Evolutionary conservation across 2,329 filamentous ascomycete species (phyloP).

Genomic region (Alternaria sp.): DNA sequence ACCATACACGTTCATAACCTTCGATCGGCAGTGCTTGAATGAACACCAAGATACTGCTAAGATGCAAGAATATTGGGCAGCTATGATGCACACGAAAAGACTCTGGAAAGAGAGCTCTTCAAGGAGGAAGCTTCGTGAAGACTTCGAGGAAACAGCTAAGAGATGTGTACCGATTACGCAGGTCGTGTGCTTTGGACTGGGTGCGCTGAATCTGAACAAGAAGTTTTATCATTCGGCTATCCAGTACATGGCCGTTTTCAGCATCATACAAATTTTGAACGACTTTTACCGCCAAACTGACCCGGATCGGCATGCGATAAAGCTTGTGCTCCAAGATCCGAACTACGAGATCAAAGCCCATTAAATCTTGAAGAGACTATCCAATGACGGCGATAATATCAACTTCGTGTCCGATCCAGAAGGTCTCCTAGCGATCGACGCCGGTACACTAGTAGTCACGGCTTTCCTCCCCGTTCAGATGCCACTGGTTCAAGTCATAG

Average conservation of each 20-base stretch:
- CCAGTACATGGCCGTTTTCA: slow-evolving; percentile 26
- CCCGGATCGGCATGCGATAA: background rate
- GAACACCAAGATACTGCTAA: background rate
- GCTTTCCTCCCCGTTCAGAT: slow-evolving; percentile 19
- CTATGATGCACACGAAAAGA: background rate
- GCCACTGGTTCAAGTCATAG: slow-evolving; percentile 28
- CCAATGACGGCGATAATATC: background rate
- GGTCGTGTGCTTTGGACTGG: slow-evolving; percentile 26
- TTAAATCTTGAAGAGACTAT: slow-evolving; percentile 4
- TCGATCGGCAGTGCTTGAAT: background rate
- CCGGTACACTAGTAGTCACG: slow-evolving; percentile 23
- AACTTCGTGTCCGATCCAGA: slow-evolving; percentile 24
- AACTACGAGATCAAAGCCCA: slow-evolving; percentile 18
- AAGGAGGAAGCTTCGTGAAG: background rate
- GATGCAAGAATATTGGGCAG: slow-evolving; percentile 1
- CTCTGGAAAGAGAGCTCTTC: slow-evolving; percentile 6
- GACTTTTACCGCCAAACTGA: background rate
- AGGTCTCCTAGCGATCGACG: slow-evolving; percentile 26
- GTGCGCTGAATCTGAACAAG: slow-evolving; percentile 8
- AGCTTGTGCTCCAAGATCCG: slow-evolving; percentile 30
- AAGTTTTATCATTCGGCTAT: slow-evolving; percentile 11
- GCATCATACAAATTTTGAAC: slow-evolving; percentile 16
- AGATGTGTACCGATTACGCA: slow-evolving; percentile 9
- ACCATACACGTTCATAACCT: slow-evolving; percentile 2
- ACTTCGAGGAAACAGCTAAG: background rate